These are phyloP conservation scores for Ambrosia artemisiifolia DNA, from an alignment of 129 eudicot species.

Conservation along the genomic window DNA sequence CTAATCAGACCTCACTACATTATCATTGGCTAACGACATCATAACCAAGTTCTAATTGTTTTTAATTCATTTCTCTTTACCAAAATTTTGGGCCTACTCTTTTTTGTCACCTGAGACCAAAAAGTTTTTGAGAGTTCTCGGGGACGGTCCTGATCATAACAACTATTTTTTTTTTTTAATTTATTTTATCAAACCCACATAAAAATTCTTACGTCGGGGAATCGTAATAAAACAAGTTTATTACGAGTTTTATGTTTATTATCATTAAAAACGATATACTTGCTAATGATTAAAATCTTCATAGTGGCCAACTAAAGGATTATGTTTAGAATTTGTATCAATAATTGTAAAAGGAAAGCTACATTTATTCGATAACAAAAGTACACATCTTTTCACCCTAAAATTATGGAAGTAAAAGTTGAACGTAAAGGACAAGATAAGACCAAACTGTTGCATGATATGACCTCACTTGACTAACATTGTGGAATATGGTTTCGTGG, in stretches of 20 bases:
- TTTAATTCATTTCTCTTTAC: too few relatives aligned
- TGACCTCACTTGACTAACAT: conserved; percentile 3
- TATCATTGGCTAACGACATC: too few relatives aligned
- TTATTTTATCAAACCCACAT: neutral
- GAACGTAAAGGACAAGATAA: conserved; percentile 7
- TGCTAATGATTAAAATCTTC: neutral
- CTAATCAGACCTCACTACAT: too few relatives aligned
- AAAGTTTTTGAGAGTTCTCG: too few relatives aligned
- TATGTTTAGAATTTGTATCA: neutral
- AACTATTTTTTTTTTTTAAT: neutral
- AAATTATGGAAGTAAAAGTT: conserved; percentile 10
- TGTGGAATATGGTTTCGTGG: neutral
- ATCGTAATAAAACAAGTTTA: neutral
- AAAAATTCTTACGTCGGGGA: neutral
- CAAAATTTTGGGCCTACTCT: too few relatives aligned
- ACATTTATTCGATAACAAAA: neutral
- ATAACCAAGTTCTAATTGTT: too few relatives aligned
- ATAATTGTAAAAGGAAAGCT: neutral
- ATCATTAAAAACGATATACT: neutral
- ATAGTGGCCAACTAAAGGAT: neutral
- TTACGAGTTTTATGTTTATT: neutral
- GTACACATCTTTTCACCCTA: conserved; percentile 21
- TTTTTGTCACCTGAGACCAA: too few relatives aligned
- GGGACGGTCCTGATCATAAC: too few relatives aligned
- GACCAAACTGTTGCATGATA: conserved; percentile 17